Conservation (phyloP, 2,329 filamentous ascomycete species). For the Ophiostoma montium region DNA sequence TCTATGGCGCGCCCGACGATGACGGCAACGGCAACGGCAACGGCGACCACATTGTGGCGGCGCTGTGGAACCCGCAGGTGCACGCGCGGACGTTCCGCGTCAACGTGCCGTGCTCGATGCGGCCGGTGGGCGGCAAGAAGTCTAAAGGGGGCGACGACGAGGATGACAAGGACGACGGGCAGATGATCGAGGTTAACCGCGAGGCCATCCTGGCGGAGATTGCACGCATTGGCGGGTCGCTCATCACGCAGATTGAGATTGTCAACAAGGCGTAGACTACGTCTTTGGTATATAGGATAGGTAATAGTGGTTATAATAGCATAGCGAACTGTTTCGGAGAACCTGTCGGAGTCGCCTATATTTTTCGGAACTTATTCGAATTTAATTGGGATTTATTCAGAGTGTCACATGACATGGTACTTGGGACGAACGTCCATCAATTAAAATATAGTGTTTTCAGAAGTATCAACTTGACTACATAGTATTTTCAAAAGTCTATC, state of each 20-base stretch:
- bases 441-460: too few relatives aligned
- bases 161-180: slow-evolving; percentile 17
- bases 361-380: too few relatives aligned
- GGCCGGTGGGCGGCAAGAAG: slow-evolving; percentile 26
- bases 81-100: slow-evolving; percentile 51
- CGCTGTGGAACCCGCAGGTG: slow-evolving; percentile 43
- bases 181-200: slow-evolving; percentile 49
- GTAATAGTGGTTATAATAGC: background rate
- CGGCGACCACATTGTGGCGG: slow-evolving; percentile 38
- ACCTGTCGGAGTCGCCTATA: too few relatives aligned
- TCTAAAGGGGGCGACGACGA: background rate
- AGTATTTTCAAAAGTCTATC: too few relatives aligned
- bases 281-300: background rate
- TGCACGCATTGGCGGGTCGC: slow-evolving; percentile 47
- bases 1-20: slow-evolving; percentile 46
- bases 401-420: too few relatives aligned
- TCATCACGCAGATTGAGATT: slow-evolving; percentile 53
- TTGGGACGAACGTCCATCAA: too few relatives aligned
- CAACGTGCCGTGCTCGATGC: slow-evolving; percentile 53
- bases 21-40: too few relatives aligned
- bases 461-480: too few relatives aligned
- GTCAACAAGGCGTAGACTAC: background rate
- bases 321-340: background rate
- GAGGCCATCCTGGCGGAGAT: slow-evolving; percentile 59
- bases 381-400: too few relatives aligned